phyloP scores from a whole-genome alignment of 2,329 filamentous ascomycete species.

The Fusarium brevicatenulatum region DNA sequence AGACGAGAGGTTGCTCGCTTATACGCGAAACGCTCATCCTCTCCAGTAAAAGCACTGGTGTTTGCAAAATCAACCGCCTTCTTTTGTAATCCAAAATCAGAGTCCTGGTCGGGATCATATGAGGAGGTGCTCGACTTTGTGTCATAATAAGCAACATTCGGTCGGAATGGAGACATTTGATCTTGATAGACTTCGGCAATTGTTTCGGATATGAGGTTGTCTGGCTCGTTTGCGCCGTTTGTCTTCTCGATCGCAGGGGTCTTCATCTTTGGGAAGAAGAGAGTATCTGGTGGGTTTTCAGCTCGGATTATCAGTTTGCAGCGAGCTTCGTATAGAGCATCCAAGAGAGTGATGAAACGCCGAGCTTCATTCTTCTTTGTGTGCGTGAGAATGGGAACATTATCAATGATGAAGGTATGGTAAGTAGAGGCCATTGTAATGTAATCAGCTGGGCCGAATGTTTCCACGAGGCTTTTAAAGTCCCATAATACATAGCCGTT shows the following conservation, averaged over 20 bases:
- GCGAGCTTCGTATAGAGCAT: conserved; percentile 83
- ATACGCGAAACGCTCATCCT: conserved; percentile 85
- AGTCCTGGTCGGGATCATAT: conserved; percentile 68
- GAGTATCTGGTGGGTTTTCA: conserved; percentile 72
- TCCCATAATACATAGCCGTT: conserved; percentile 71
- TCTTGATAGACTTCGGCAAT: conserved; percentile 80
- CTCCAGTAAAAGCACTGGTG: conserved; percentile 76
- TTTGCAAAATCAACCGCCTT: conserved; percentile 72
- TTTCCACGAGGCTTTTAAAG: conserved; percentile 74
- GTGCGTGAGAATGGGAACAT: conserved; percentile 73
- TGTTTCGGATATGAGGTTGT: conserved; percentile 57
- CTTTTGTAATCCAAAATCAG: conserved; percentile 60
- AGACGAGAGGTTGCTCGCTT: conserved; percentile 80
- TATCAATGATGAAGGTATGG: conserved; percentile 79
- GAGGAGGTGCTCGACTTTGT: conserved; percentile 56
- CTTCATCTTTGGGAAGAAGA: conserved; percentile 77
- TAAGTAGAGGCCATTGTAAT: conserved; percentile 82
- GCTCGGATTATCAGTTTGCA: conserved; percentile 80
- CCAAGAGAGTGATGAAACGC: conserved; percentile 81
- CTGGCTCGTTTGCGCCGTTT: conserved; percentile 33
- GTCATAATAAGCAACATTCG: conserved; percentile 77
- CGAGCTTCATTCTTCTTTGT: conserved; percentile 83
- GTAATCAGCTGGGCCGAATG: conserved; percentile 83
- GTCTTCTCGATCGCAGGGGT: conserved; percentile 14
- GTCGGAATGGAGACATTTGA: conserved; percentile 78